A percentile compares a stretch with the other conserved stretches of the same genome.
Evolutionary conservation across 805 yeast species (phyloP).

Genomic region (Lachancea cidri): DNA sequence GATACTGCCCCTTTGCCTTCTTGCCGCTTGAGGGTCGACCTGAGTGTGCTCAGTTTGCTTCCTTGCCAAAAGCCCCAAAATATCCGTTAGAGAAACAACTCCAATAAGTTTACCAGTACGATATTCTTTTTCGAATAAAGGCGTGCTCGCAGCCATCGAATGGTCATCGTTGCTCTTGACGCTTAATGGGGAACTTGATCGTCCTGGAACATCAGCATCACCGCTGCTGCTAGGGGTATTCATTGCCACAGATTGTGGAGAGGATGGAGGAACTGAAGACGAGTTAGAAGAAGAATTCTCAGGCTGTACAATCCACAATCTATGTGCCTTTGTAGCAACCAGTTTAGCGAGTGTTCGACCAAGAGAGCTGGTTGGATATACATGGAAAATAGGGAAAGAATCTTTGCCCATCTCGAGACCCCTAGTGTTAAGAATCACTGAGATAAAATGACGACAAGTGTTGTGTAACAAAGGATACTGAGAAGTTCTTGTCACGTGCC

Average conservation of each 20-base stretch:
- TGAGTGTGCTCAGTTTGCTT: slow-evolving; percentile 53
- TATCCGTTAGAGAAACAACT: slow-evolving; percentile 88
- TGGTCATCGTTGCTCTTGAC: slow-evolving; percentile 7
- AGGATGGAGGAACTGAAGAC: slow-evolving; percentile 11
- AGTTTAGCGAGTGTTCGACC: slow-evolving; percentile 90
- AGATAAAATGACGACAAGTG: slow-evolving; percentile 81
- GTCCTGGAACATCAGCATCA: slow-evolving; percentile 6
- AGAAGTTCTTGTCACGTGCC: slow-evolving; percentile 79
- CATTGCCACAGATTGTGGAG: slow-evolving; percentile 21
- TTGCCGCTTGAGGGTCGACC: slow-evolving; percentile 81
- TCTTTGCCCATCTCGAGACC: slow-evolving; percentile 87
- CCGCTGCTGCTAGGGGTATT: slow-evolving; percentile 7
- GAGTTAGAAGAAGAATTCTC: slow-evolving; percentile 26
- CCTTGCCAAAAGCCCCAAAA: slow-evolving; percentile 73
- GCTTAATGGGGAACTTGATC: slow-evolving; percentile 8
- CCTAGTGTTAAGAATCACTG: slow-evolving; percentile 77
- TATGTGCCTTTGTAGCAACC: slow-evolving; percentile 91
- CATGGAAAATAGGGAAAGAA: slow-evolving; percentile 95
- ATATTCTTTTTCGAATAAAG: slow-evolving; percentile 40
- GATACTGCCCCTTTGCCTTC: slow-evolving; percentile 76
- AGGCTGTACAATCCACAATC: slow-evolving; percentile 79
- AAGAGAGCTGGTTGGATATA: slow-evolving; percentile 68
- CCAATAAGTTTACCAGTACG: slow-evolving; percentile 82
- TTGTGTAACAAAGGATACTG: slow-evolving; percentile 78
- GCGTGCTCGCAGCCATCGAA: slow-evolving; percentile 3